Base-by-base conservation (phyloP, 805 yeast species). In the Tetrapisispora namnaoensis region DNA sequence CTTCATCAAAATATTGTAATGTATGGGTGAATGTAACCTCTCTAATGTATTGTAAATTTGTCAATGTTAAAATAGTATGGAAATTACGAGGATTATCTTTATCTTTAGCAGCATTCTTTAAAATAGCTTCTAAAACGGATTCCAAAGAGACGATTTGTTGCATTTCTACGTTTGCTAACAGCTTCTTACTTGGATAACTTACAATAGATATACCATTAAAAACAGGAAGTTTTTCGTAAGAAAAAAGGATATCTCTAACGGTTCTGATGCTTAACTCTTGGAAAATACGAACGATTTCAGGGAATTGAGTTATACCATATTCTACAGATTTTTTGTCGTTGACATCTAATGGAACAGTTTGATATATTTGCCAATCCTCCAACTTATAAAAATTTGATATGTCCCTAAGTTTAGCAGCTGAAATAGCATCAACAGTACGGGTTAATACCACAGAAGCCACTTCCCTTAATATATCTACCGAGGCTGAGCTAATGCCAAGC, bases 391-490 rank as follows among this genome's bases (percentile, higher is more conserved):
- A 67, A 22, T 64, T 62, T 1, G 66, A 61, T 27, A 77, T 67
- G 53, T 80, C 86, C 48, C 76, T 70, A 35, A 72, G 58, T 76
- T 81, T 80, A 4, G 75, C 63, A 0, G 72, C 67, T 47, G 80
- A 73, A 4, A 78, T 70, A 0, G 76, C 77, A 20, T 70, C 68
- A 16, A 77, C 66, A 18, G 74, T 65, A 24, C 75, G 67, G 37
- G 74, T 74, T 32, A 75, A 65, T 3, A 74, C 60, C 2, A 67
- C 55, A 2, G 70, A 53, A 2, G 71, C 66, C 17, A 68, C 54
- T 4, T 61, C 63, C 47, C 73, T 63, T 27, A 76, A 57, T 1
- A 62, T 57, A 0, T 70, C 70, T 1, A 73, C 58, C 0, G 71
- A 59, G 22, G 62, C 62, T 6, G 73, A 62, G 1, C 74, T 70